phyloP scores from a whole-genome alignment of 75 land plant genomes.

The Pinus taeda region DNA sequence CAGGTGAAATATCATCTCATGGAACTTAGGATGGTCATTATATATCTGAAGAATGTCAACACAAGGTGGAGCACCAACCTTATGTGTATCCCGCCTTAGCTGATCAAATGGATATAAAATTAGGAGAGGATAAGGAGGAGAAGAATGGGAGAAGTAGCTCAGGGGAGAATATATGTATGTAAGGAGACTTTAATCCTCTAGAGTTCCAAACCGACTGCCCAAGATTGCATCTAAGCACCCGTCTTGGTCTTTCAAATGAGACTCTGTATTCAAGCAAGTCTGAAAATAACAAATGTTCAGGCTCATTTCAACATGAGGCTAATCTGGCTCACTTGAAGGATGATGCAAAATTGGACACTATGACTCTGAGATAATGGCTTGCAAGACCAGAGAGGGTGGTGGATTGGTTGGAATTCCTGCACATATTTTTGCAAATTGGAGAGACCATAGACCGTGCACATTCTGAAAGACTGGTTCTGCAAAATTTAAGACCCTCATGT shows the following conservation, averaged over 20 bases:
- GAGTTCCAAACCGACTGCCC: background rate
- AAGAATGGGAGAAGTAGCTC: background rate
- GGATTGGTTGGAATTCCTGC: slow-evolving; percentile 69
- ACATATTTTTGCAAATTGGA: slow-evolving; percentile 84
- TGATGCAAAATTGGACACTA: slow-evolving; percentile 28
- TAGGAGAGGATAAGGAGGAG: too few relatives aligned
- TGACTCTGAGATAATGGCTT: slow-evolving; percentile 83
- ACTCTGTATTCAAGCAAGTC: background rate
- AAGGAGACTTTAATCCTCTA: background rate
- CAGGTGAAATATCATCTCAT: too few relatives aligned
- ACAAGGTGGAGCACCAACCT: slow-evolving; percentile 18
- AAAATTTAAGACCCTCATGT: slow-evolving; percentile 90
- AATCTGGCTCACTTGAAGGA: slow-evolving; percentile 1
- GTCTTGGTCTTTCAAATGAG: background rate
- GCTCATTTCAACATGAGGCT: background rate
- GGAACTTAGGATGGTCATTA: too few relatives aligned
- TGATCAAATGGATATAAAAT: background rate
- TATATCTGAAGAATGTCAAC: too few relatives aligned
- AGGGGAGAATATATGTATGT: background rate
- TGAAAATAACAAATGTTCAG: background rate
- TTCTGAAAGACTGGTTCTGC: slow-evolving; percentile 75
- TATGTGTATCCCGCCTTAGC: background rate
- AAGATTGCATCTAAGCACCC: background rate
- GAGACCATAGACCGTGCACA: slow-evolving; percentile 90
- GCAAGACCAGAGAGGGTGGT: slow-evolving; percentile 54